Base-by-base conservation (phyloP, 2,329 filamentous ascomycete species). In the Xylariaceae sp. region DNA sequence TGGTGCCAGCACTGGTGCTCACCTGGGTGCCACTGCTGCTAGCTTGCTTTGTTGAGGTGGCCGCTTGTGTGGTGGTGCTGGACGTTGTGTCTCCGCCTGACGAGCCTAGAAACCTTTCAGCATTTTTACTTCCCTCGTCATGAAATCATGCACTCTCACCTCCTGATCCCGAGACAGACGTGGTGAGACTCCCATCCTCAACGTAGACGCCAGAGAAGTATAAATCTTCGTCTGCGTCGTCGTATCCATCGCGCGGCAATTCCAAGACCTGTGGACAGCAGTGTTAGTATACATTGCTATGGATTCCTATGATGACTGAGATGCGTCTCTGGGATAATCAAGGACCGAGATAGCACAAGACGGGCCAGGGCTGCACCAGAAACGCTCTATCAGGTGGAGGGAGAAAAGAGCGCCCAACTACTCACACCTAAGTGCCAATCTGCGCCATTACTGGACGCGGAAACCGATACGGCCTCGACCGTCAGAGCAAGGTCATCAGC, bases 381-480 rank as follows among this genome's bases (percentile, higher is more conserved):
- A n/a, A n/a, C n/a, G n/a, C n/a, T n/a, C n/a, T n/a, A n/a, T n/a
- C n/a, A n/a, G n/a, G n/a, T n/a, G n/a, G n/a, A n/a, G n/a, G n/a
- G n/a, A n/a, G n/a, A n/a, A n/a, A n/a, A n/a, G n/a, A n/a, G n/a
- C n/a, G n/a, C n/a, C n/a, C n/a, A n/a, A n/a, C n/a, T n/a, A n/a
- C n/a, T n/a, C n/a, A n/a, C 77, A 43, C 84, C 84, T 35, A 89
- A 62, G 63, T 89, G 84, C 81, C 81, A 88, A 58, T 88, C 84
- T 2, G 72, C 74, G 30, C 82, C 83, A 59, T 87, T 84, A 37
- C 77, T 82, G 19, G 71, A 78, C 2, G 82, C 78, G 33, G 71
- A 73, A 0, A 72, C 77, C 4, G 71, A 70, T 37, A 87, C 73
- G 1, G 82, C 78, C 3, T 73, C 71, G 4, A 81, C 80, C 1